Conservation (phyloP, 129 eudicot species). For the Oenanthe sinensis region DNA sequence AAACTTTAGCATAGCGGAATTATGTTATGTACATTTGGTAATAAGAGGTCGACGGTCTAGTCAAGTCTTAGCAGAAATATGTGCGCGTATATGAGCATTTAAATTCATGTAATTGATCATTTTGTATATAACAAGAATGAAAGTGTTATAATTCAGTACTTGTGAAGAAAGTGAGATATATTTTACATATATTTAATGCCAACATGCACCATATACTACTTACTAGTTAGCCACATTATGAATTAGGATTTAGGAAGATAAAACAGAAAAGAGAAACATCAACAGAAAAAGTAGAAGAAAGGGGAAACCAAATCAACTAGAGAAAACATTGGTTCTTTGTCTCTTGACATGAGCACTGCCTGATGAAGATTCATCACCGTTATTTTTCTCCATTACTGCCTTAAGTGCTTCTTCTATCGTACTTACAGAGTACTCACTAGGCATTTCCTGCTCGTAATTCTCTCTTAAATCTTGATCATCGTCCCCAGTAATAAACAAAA, state of each 20-base stretch:
- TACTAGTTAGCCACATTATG: neutral
- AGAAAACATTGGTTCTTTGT: constrained; percentile 61
- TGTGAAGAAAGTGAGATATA: neutral
- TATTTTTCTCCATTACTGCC: constrained; percentile 77
- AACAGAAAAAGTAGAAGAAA: neutral
- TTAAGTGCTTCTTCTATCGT: constrained; percentile 85
- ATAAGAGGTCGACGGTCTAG: neutral
- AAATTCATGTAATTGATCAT: neutral
- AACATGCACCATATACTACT: neutral
- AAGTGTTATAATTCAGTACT: neutral
- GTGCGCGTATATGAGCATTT: neutral
- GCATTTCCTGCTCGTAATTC: constrained; percentile 31
- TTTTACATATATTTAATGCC: neutral
- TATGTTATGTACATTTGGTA: too few relatives aligned
- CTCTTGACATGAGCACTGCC: constrained; percentile 60
- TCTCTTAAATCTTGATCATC: constrained; percentile 9
- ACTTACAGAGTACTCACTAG: constrained; percentile 32
- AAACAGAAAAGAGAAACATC: neutral
- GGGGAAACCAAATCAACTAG: constrained; percentile 5
- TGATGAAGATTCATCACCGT: constrained; percentile 55
- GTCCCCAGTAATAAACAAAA: constrained; percentile 63
- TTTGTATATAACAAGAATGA: neutral
- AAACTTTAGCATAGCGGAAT: neutral
- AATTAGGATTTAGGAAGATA: neutral
- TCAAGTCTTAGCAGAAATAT: neutral